phyloP scores from a whole-genome alignment of 768 basidiomycete genomes.

The Fomitopsis serialis region DNA sequence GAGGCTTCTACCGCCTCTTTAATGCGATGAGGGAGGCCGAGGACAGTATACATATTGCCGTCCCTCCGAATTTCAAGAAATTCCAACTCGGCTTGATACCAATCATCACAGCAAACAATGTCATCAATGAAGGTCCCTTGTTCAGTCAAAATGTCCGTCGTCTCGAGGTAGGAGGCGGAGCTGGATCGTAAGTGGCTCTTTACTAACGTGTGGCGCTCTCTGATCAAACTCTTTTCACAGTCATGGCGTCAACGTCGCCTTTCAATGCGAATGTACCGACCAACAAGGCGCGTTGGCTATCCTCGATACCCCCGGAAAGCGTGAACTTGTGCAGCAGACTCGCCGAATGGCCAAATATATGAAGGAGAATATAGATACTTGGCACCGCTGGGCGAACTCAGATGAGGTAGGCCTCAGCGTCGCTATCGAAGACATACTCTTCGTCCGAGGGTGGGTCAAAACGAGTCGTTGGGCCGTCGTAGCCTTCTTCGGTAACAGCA shows the following conservation, averaged over 20 bases:
- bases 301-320: neutral
- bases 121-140: neutral
- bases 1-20: conserved; percentile 7
- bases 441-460: conserved; percentile 13
- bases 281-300: conserved; percentile 16
- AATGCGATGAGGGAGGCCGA: conserved; percentile 1
- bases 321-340: conserved; percentile 1
- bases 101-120: neutral
- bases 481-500: conserved; percentile 2
- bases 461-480: conserved; percentile 13
- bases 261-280: conserved; percentile 10
- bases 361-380: conserved; percentile 2
- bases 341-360: conserved; percentile 8
- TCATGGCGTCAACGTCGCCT: conserved; percentile 4
- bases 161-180: neutral
- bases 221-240: neutral
- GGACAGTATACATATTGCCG: conserved; percentile 1
- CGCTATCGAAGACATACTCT: conserved; percentile 4
- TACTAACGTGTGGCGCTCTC: neutral
- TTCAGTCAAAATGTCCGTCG: conserved; percentile 4
- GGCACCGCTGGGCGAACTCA: conserved; percentile 4
- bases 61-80: neutral
- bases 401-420: neutral
- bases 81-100: neutral
- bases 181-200: conserved; percentile 3